Evolutionary conservation across 208 protist genomes (phyloP).

Genomic region (Acanthamoeba polyphaga): DNA sequence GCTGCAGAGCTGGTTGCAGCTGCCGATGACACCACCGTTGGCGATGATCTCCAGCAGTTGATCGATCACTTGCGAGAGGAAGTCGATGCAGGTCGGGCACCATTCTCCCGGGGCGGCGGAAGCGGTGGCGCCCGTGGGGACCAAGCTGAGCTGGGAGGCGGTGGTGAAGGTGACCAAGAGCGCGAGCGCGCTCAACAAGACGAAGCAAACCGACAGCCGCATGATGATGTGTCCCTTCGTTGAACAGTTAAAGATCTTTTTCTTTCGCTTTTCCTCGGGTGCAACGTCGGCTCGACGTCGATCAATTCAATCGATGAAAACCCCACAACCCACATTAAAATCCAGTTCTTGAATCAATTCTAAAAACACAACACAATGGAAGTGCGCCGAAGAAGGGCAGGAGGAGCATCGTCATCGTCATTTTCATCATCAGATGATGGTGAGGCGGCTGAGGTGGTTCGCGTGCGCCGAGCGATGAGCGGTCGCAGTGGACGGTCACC

Average conservation of each 20-base stretch:
- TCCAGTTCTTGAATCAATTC: too few species aligned
- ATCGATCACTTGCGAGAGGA: slow-evolving; percentile 78
- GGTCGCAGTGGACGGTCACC: slow-evolving; percentile 28
- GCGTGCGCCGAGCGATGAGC: background rate
- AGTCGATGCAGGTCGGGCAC: slow-evolving; percentile 12
- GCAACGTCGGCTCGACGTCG: background rate
- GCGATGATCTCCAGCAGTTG: slow-evolving; percentile 87
- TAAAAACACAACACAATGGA: background rate
- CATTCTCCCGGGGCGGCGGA: background rate
- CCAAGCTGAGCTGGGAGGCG: too few species aligned
- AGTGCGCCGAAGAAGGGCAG: background rate
- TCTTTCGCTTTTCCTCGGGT: background rate
- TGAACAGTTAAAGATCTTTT: background rate
- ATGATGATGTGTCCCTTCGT: background rate
- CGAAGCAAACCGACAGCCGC: too few species aligned
- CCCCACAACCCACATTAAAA: too few species aligned
- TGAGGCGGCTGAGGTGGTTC: background rate
- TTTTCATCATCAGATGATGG: background rate
- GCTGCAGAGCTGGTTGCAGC: slow-evolving; percentile 76
- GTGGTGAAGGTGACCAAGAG: too few species aligned
- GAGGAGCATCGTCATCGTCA: slow-evolving; percentile 15
- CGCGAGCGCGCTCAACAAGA: too few species aligned
- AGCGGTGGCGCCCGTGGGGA: too few species aligned
- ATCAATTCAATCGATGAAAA: background rate
- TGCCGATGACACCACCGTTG: slow-evolving; percentile 83